Base-by-base conservation (phyloP, 352 stramenopile species). In the Globisporangium alternatum region DNA sequence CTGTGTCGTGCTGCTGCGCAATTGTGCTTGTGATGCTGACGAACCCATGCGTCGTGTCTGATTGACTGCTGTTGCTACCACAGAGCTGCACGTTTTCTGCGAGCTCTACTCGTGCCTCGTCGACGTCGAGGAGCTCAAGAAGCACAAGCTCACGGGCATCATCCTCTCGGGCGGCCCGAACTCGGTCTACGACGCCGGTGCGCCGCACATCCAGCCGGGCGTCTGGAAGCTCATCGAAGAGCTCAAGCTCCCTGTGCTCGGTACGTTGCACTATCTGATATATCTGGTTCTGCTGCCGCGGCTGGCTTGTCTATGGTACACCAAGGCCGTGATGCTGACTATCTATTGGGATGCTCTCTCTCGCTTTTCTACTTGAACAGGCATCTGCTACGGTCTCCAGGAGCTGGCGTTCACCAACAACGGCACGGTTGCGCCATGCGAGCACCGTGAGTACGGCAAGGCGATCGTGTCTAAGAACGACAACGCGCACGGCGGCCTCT, bases 91-190 rank as follows among this genome's bases (percentile, higher is more conserved):
- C 71, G 95, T 99, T 43, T 99, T 99, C 72, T 99, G 97, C 75
- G 97, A 99, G 75, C 83, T 99, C n/a, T 99, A 99, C 78, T 98
- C 94, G 68, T 99, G 97, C 74, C 83, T 98, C 12, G 97, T 99
- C 25, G 81, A 91, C 31, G 80, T 83, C 28, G 79, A 98, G 62
- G 92, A 98, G 74, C 81, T 99, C 61, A 76, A 76, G 39, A 88
- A 97, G 75, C 95, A 98, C 75, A 78, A 98, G 61, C 74, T 99
- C 9, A 97, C 86, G 35, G 98, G 97, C 37, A 95, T 99, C 62
- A 99, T 99, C 76, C 77, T 99, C 48, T 98, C 93, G 37, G 98
- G 98, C 52, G 97, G 98, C 17, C 98, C 97, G 1, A 89, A 92
- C 65, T 97, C 87, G 60, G 97, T 99, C 19, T 99, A 99, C 71